phyloP scores from a whole-genome alignment of 805 yeast genomes.

The Candida coquimbonensis region DNA sequence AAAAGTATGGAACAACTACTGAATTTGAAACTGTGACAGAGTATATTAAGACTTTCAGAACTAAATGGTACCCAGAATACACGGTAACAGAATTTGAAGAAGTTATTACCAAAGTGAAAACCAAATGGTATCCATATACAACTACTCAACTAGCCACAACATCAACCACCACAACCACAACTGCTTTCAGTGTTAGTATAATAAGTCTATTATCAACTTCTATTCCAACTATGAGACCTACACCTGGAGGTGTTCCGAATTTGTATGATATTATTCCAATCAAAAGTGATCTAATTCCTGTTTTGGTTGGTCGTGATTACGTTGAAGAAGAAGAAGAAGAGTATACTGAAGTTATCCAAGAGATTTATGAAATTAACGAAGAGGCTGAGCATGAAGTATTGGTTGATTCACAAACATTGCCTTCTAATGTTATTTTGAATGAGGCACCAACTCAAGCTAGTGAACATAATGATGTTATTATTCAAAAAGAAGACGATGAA shows the following conservation, averaged over 20 bases:
- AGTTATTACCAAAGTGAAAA: slow-evolving; percentile 13
- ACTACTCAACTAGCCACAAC: slow-evolving; percentile 10
- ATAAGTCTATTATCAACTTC: background rate
- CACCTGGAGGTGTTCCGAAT: slow-evolving; percentile 5
- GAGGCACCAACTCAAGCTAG: no score
- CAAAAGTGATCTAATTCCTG: background rate
- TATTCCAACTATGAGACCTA: slow-evolving; percentile 5
- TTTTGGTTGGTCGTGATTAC: slow-evolving; percentile 2
- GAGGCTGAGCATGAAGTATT: background rate
- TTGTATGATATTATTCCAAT: background rate
- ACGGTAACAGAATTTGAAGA: slow-evolving; percentile 22
- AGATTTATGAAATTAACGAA: slow-evolving; percentile 2
- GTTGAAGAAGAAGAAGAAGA: background rate
- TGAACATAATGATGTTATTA: no score
- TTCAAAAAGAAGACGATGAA: background rate
- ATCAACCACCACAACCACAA: slow-evolving; percentile 7
- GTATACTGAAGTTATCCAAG: slow-evolving; percentile 1
- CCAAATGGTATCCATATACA: slow-evolving; percentile 20
- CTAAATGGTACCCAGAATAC: slow-evolving; percentile 19
- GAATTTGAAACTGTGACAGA: slow-evolving; percentile 11
- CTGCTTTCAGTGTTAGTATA: background rate
- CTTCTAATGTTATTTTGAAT: no score
- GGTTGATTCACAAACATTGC: no score
- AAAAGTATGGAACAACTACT: slow-evolving; percentile 15
- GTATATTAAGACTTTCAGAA: slow-evolving; percentile 14